phyloP scores from a whole-genome alignment of 768 basidiomycete genomes.

The Auriscalpium vulgare region DNA sequence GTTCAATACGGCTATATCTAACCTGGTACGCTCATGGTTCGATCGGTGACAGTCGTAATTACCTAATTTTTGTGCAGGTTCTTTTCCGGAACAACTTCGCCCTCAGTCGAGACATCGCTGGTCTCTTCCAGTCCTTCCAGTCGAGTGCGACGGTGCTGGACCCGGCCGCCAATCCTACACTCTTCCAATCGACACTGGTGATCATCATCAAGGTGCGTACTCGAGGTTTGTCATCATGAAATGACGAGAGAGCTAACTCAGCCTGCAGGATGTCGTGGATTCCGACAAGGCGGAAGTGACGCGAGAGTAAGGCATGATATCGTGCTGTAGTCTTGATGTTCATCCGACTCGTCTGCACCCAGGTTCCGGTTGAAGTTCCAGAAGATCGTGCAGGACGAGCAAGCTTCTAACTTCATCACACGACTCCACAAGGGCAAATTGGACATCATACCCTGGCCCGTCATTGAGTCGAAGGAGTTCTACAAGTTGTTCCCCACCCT shows the following conservation, averaged over 20 bases:
- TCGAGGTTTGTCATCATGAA: no score
- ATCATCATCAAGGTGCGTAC: constrained; percentile 52
- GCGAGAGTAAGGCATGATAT: constrained; percentile 36
- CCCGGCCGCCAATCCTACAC: constrained; percentile 45
- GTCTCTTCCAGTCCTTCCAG: constrained; percentile 56
- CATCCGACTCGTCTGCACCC: background rate
- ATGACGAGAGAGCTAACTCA: background rate
- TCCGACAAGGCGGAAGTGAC: constrained; percentile 51
- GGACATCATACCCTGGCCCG: constrained; percentile 58
- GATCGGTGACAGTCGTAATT: background rate
- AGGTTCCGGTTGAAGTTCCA: constrained; percentile 53
- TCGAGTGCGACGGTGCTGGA: constrained; percentile 51
- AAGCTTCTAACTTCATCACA: constrained; percentile 55
- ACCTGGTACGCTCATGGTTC: constrained; percentile 33
- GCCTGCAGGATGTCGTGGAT: constrained; percentile 50
- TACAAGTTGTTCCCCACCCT: constrained; percentile 45
- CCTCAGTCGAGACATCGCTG: constrained; percentile 48
- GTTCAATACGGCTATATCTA: constrained; percentile 60
- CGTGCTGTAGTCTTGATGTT: background rate
- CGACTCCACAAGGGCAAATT: constrained; percentile 48
- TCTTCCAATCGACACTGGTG: constrained; percentile 51
- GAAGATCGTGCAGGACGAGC: constrained; percentile 55
- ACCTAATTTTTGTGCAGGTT: constrained; percentile 29
- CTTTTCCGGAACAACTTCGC: constrained; percentile 62
- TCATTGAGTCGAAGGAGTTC: constrained; percentile 55